Evolutionary conservation across 352 stramenopile species (phyloP), one percentile per base, ranked within the genome.

Genomic region (Pythium utonaiense): DNA sequence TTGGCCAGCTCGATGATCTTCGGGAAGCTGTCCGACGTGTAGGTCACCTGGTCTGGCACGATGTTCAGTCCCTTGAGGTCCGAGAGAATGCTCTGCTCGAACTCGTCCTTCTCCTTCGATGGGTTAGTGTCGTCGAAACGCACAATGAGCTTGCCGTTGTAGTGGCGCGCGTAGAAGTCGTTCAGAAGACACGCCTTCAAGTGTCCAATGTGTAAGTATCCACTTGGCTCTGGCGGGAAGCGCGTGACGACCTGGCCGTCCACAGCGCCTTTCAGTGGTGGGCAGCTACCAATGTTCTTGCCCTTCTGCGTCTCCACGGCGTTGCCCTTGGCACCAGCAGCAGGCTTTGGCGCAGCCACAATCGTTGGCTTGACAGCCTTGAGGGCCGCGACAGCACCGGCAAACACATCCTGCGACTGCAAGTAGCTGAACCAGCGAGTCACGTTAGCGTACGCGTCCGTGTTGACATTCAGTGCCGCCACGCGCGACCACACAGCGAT

Each of bases 91-190:
- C 79, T 96, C 65, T 98, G 84, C 78, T 99, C 96, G 63, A 98
- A 99, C 76, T 99, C 98, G 56, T 98, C 95, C 78, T 99, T 99
- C 84, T 99, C 98, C 75, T 99, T 99, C 66, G 80, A 96, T 14
- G 98, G 98, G 78, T 99, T 99, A 28, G 98, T 99, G 83, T 99
- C 98, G 77, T 99, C 98, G 63, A 99, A 99, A 24, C 98, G 90
- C 27, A 99, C 78, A 54, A 99, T 96, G 28, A 99, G 76, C 71
- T 98, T 98, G 66, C 98, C 98, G 53, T 98, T 87, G 77, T 98
- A 98, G 64, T 97, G 92, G 48, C 95, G 83, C 12, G 97, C 97
- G 74, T 99, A 99, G 77, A 99, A 99, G 71, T 99, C 86, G 83
- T 99, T 99, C n/a, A 99, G 77, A 64, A 99, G 86, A 42, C 96